Evolutionary conservation across 2,329 filamentous ascomycete genomes (phyloP), one percentile per base, ranked within the genome.

Genomic region (Hypoxylon sp.): DNA sequence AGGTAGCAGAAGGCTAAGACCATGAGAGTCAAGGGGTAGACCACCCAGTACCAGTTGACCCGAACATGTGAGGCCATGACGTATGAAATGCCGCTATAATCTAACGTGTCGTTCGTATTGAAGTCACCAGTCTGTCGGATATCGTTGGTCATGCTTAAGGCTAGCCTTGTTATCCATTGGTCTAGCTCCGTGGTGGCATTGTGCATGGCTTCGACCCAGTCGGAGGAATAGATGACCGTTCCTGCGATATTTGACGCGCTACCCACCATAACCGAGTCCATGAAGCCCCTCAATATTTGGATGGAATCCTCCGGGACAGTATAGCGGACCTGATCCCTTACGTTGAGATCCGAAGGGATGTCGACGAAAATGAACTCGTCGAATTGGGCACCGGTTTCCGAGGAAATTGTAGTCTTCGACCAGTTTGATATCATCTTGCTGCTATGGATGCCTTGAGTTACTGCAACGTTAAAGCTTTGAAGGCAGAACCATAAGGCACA

Each of bases 401-500:
- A 48, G 21, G 76, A 68, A 31, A 79, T 70, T 0, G 71, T 66
- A 0, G 76, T 77, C 10, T 74, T 74, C 15, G 78, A 76, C 79
- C 76, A 80, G 44, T 70, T 76, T 2, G 42, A 71, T 4, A 74
- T 58, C 0, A 75, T 46, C 0, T 51, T 73, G 46, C 77, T 75
- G 6, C 71, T 72, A 17, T 76, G 65, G 32, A 71, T 65, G 17
- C 80, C 78, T 19, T 80, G 74, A 15, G 46, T 70, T 3, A 79
- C 74, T 1, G 68, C 70, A 24, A 79, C 65, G 15, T 75, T 73
- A 62, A 76, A 78, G 10, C 73, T 75, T 58, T 78, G 74, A 19
- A 81, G 72, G 53, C 80, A 82, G 59, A 80, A 79, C 80, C 79
- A 82, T 0, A 82, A 50, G 0, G 75, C 74, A 46, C 80, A 82